Base-by-base conservation (phyloP, 2,329 filamentous ascomycete genomes). In the Penicillium sp. region DNA sequence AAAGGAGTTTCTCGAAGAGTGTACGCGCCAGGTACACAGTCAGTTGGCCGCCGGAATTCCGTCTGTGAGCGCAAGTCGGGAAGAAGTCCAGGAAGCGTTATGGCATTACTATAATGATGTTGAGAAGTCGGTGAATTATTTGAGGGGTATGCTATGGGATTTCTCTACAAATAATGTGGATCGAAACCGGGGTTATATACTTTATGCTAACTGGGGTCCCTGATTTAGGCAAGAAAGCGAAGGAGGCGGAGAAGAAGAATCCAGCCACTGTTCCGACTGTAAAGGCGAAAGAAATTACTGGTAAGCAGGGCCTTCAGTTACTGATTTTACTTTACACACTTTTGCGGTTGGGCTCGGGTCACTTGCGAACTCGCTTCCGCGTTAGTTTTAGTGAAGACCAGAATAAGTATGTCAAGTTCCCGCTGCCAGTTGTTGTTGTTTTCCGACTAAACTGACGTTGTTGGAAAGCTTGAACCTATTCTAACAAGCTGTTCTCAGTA, bases 61-160 rank as follows among this genome's bases (percentile, higher is more conserved):
- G 66, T 87, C 86, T 64, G 83, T 89, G 69, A 85, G 83, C 72
- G 80, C 85, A n/a, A 83, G 85, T 5, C 86, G 90, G 63, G 81
- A 83, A 44, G 90, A 97, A 73, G 94, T 97, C 65, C 88, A 96
- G 75, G 94, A 98, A 64, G 86, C 93, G 0, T 79, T 99, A 17
- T 98, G 93, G 92, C 88, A 99, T 78, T 97, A 97, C 77, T 98
- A 94, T 76, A 98, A 93, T 75, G 93, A 99, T 71, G 84, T 97
- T 31, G 90, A 88, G 61, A 97, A 97, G 77, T 88, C 92, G 1
- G 90, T 96, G 44, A 84, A 86, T 60, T 97, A 96, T 73, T 78
- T 99, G 61, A 86, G 88, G 65, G 90, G 88, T 83, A 88, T 68
- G 76, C 61, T 57, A 38, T 23, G 3, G 29, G 45, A 17, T 56